These are phyloP conservation scores for Gorgonomyces haynaldii DNA, from an alignment of 192 early-diverging fungal genomes.

Conservation along the genomic window DNA sequence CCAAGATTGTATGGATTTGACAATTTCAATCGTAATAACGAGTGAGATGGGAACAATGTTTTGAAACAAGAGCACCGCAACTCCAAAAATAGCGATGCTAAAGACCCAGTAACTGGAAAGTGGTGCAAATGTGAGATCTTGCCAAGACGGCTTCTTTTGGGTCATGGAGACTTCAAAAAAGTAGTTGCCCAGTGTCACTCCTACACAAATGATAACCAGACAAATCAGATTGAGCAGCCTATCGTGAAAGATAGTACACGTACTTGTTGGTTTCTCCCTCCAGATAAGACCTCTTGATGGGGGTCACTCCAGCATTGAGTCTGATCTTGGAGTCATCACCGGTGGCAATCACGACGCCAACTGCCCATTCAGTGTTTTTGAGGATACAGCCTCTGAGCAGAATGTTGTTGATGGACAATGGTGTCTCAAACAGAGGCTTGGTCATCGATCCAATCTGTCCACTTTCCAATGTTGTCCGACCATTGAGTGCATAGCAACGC, in stretches of 20 bases:
- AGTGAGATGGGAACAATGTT: conserved; percentile 94
- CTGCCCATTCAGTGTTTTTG: conserved; percentile 82
- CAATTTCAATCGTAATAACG: conserved; percentile 86
- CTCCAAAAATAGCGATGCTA: conserved; percentile 26
- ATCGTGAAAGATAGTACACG: conserved; percentile 10
- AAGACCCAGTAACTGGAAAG: conserved; percentile 3
- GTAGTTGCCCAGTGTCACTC: too few species aligned
- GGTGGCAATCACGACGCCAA: conserved; percentile 73
- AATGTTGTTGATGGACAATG: conserved; percentile 71
- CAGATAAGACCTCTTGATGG: conserved; percentile 77
- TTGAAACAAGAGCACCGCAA: conserved; percentile 81
- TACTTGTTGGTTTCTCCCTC: conserved; percentile 78
- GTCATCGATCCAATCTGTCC: not conserved
- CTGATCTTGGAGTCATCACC: conserved; percentile 87
- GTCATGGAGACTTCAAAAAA: too few species aligned
- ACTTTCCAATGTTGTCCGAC: not conserved
- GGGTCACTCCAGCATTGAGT: conserved; percentile 80
- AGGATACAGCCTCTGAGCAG: conserved; percentile 81
- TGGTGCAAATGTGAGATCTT: not conserved
- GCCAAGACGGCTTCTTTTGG: conserved; percentile 10
- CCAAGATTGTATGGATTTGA: conserved; percentile 81
- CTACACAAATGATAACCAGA: conserved; percentile 53
- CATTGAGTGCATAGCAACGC: conserved; percentile 19
- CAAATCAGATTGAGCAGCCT: conserved; percentile 56
- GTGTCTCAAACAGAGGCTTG: conserved; percentile 17